Conservation (phyloP, 2,329 filamentous ascomycete genomes). For the Trichophaea hybrida region DNA sequence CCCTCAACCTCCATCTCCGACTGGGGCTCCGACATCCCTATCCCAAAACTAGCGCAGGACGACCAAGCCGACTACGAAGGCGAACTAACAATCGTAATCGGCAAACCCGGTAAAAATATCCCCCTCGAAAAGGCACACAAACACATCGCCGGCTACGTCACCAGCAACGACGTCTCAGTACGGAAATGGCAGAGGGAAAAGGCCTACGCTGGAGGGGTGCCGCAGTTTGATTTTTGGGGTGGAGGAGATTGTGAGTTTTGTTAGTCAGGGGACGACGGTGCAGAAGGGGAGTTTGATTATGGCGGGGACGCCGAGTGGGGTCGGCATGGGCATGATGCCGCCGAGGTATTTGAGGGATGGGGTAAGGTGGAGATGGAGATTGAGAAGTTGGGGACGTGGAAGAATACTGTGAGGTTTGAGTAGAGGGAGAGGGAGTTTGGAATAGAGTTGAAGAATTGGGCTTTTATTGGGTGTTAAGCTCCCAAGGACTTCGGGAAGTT, state of each 20-base stretch:
- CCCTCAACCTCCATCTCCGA: constrained; percentile 32
- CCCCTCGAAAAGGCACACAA: constrained; percentile 49
- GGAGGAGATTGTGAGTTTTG: constrained; percentile 36
- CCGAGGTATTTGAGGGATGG: constrained; percentile 34
- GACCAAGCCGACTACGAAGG: constrained; percentile 61
- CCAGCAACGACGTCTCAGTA: constrained; percentile 44
- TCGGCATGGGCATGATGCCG: constrained; percentile 37
- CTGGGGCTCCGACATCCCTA: constrained; percentile 44
- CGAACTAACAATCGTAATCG: constrained; percentile 49
- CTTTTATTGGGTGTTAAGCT: background rate
- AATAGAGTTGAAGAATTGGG: background rate
- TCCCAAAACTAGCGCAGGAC: constrained; percentile 51
- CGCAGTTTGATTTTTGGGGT: constrained; percentile 42
- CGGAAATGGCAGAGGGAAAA: constrained; percentile 43
- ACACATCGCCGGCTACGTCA: constrained; percentile 58
- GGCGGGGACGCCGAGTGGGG: constrained; percentile 38
- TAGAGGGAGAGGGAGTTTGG: background rate
- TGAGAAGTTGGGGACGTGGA: constrained; percentile 32
- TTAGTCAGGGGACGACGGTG: constrained; percentile 39
- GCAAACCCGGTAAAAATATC: constrained; percentile 51
- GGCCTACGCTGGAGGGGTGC: background rate
- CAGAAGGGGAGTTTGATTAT: constrained; percentile 39
- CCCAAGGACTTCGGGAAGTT: background rate
- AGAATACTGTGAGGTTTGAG: constrained; percentile 34
- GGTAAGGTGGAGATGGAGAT: constrained; percentile 34